Evolutionary conservation across 805 yeast genomes (phyloP), one percentile per base, ranked within the genome.

Genomic region (Hanseniaspora singularis): DNA sequence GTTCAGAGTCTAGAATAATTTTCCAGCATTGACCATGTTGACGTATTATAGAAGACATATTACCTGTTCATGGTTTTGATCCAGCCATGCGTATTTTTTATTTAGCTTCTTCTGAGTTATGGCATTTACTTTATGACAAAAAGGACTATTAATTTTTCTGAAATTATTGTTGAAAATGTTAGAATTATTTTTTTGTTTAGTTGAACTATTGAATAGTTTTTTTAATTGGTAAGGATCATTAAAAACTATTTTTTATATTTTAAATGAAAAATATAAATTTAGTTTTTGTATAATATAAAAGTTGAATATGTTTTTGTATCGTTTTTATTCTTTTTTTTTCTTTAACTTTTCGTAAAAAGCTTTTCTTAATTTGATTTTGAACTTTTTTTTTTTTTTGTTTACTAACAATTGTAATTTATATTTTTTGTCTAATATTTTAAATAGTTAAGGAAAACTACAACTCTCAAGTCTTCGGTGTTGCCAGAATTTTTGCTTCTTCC

Each of bases 401-500:
- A 38, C 38, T 32, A 52, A 52, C 52, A 50, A 50, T 43, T 51
- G 40, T 43, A 46, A 28, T 38, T 45, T 41, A 27, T 33, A 24
- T 39, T 46, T 40, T 33, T 28, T 33, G 66, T 55, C 60, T 68
- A 54, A 67, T 49, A 53, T 57, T 42, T 10, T 19, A 44, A 42
- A 31, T 14, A 44, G 48, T 37, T 44, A 44, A 44, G 32, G 79
- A 86, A 73, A 86, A 88, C 73, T 96, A 85, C 72, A 87, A 92
- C 67, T 85, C 94, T 79, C 96, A 86, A 76, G 96, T 88, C 69
- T 92, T 92, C 71, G 99, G 99, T 81, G 99, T 92, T 76, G 98
- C 98, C 69, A 94, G 96, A 77, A 92, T 92, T 81, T 92, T 79
- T 69, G 99, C 99, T 67, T 94, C 98, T 58, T 87, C 88, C 80